Base-by-base conservation (phyloP, 768 basidiomycete genomes). In the Botryobasidium botryosum region DNA sequence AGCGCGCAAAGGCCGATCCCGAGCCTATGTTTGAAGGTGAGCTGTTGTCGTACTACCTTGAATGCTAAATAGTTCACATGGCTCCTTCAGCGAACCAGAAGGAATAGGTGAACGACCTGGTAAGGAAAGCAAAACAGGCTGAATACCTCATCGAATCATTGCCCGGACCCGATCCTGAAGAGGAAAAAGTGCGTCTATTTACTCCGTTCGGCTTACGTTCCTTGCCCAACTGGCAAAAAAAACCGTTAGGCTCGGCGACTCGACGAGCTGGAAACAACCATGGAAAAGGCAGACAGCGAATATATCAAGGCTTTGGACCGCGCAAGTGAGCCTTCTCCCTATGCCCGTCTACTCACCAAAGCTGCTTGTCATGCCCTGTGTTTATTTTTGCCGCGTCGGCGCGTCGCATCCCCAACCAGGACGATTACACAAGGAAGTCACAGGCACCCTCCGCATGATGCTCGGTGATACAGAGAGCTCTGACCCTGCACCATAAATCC, bases 41-140 rank as follows among this genome's bases (percentile, higher is more conserved):
- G 40, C 17, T 55, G 6, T 4, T 41, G 20, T 35, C 40, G 26
- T 23, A 6, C n/a, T 23, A 18, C 38, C 36, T 24, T 29, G 20
- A 18, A 10, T 32, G n/a, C 12, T 25, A 20, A 38, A 41, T 40
- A 10, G 32, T 25, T 38, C 21, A 10, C 41, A 24, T 18, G 12
- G 39, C 21, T 25, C 31, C 10, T 36, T 24, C 55, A 90, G 87
- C 75, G 8, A 90, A 84, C 63, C 74, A 79, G 59, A 78, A 72
- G 51, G 86, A 91, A 58, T 74, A 91, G 18, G 83, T 87, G 4
- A 64, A 70, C 13, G 87, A 91, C 55, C 66, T 92, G 32, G 70
- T 90, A 32, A 68, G 75, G 31, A 90, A 91, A 55, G 84, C 85
- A 12, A 91, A 91, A 55, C 84, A 90, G 58, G 72, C 91, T 33